Base-by-base conservation (phyloP, 768 basidiomycete species). In the Pulveroboletus sp. region DNA sequence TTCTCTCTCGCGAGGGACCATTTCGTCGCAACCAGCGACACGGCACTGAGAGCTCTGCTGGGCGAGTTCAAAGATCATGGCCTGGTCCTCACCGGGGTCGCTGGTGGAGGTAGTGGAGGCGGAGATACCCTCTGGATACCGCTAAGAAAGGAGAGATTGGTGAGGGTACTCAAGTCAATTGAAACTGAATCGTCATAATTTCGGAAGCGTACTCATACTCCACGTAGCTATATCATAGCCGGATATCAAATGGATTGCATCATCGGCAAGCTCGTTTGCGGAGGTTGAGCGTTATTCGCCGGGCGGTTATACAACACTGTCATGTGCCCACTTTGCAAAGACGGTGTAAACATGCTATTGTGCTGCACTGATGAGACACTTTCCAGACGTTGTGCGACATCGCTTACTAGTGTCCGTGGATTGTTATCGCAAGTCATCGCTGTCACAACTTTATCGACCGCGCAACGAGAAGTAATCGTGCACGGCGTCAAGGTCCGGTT, bases 61-160 rank as follows among this genome's bases (percentile, higher is more conserved):
- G 84, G 84, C 11, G 96, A 98, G 68, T 98, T 94, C 67, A 79
- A 81, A 59, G 96, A 98, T 66, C 96, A 99, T 57, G 82, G 81
- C 3, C 64, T 97, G 62, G 81, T 97, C n/a, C 73, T 90, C 36
- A 15, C 57, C 24, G 69, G 72, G 26, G 64, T 64, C 3, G 72
- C 72, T 57, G 65, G 73, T 50, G 69, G 71, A 36, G 59, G 76
- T 53, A 66, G 76, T 31, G 75, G 76, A 47, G 62, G 71, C 44
- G 82, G 53, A 21, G 62, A 91, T 68, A 75, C 81, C 61, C 69
- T 93, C 38, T 96, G 93, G 93, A 89, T 96, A 57, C 89, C 91
- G 2, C 59, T 97, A 58, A 75, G 87, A 54, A 86, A 84, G 66
- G 90, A 93, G 61, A 76, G 85, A 57, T 63, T 94, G 55, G 65